These are phyloP conservation scores for Fusarium nygamai DNA, from an alignment of 2,329 filamentous ascomycete genomes.

Conservation along the genomic window DNA sequence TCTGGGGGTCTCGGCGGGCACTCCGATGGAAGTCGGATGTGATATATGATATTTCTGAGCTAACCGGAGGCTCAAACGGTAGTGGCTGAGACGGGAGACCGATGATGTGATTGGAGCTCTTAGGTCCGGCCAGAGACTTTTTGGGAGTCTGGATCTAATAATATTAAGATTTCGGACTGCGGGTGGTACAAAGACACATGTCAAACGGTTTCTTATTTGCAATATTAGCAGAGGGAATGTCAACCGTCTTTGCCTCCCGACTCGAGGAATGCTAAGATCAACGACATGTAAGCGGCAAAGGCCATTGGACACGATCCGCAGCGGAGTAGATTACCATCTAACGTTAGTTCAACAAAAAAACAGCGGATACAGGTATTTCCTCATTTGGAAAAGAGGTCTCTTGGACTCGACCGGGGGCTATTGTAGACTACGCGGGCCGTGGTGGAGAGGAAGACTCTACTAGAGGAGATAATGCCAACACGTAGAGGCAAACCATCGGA, in stretches of 20 bases:
- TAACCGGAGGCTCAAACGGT: conserved; percentile 21
- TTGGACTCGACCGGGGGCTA: not conserved
- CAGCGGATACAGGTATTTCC: not conserved
- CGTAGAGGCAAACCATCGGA: not conserved
- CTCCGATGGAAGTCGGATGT: conserved; percentile 26
- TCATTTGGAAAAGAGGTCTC: not conserved
- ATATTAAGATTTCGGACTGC: not conserved
- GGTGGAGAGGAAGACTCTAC: conserved; percentile 13
- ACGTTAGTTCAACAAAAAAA: not conserved
- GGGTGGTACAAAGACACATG: conserved; percentile 11
- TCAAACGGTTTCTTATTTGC: conserved; percentile 25
- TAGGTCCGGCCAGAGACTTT: not conserved
- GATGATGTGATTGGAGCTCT: not conserved
- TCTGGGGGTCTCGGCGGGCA: not conserved
- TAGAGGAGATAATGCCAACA: not conserved
- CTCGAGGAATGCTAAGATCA: conserved; percentile 24
- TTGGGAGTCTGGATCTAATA: not conserved
- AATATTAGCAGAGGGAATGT: conserved; percentile 17
- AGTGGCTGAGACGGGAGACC: not conserved
- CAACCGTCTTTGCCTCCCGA: conserved; percentile 23
- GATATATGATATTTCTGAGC: conserved; percentile 17
- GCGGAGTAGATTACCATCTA: not conserved
- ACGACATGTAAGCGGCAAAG: not conserved
- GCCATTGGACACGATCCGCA: not conserved
- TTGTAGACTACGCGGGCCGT: conserved; percentile 21